Percentiles rank a stretch among this genome's conserved stretches.
Conservation (phyloP, 345 rosid genomes). For the Sisymbrium irio region DNA sequence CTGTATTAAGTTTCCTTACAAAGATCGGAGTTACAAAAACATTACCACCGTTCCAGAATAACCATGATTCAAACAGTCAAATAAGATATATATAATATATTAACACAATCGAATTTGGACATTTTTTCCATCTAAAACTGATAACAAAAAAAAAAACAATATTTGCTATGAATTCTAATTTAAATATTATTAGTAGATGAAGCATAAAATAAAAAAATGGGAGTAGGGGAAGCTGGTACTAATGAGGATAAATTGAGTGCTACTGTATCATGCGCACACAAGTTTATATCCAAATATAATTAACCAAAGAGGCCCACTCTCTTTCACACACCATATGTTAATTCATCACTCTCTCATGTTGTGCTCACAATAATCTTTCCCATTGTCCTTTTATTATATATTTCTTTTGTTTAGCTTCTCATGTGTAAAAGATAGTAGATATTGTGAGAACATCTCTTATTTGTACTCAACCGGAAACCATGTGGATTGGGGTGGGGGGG, state of each 20-base stretch:
- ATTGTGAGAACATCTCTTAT: not conserved
- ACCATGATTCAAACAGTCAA: not conserved
- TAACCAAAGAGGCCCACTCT: conserved; percentile 42
- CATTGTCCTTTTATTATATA: not conserved
- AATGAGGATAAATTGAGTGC: conserved; percentile 48
- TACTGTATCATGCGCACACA: conserved; percentile 85
- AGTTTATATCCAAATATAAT: conserved; percentile 25
- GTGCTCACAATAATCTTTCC: conserved; percentile 19
- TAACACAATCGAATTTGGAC: not conserved
- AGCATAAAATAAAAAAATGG: not conserved
- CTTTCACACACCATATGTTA: conserved; percentile 24
- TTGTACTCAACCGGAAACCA: not conserved
- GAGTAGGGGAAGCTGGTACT: conserved; percentile 22
- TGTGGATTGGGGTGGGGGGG: not conserved
- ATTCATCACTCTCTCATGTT: conserved; percentile 37
- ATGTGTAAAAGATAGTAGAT: not conserved
- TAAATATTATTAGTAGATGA: not conserved
- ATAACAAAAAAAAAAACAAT: not conserved
- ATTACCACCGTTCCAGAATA: not conserved
- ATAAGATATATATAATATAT: not conserved
- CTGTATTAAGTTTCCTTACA: not conserved
- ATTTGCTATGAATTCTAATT: not conserved
- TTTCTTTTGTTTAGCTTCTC: not conserved
- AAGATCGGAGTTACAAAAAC: not conserved
- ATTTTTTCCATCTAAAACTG: not conserved